phyloP scores from a whole-genome alignment of 148 eudicot genomes.

The Pouteria glomerata region DNA sequence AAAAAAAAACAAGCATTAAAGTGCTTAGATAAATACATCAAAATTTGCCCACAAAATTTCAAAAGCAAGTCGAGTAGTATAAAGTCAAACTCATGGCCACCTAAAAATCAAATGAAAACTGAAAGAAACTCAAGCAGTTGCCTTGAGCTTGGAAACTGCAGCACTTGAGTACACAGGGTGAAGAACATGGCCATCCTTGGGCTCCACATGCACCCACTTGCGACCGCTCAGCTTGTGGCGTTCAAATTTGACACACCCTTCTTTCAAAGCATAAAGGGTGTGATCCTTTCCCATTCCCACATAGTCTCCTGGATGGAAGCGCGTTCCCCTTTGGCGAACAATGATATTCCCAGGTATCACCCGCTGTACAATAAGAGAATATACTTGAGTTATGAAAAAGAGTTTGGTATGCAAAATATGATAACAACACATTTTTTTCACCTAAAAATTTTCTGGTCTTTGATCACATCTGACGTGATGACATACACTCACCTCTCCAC shows the following conservation, averaged over 20 bases:
- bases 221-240: constrained; percentile 69
- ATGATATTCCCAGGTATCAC: constrained; percentile 87
- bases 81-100: neutral
- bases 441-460: too few species aligned
- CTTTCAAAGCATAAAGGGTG: constrained; percentile 78
- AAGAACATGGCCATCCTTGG: constrained; percentile 71
- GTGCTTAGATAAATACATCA: too few species aligned
- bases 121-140: constrained; percentile 15
- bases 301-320: constrained; percentile 73
- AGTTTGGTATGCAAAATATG: neutral
- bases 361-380: constrained; percentile 34
- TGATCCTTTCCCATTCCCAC: constrained; percentile 94
- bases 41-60: neutral
- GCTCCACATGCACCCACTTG: constrained; percentile 88
- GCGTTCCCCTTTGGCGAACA: constrained; percentile 76
- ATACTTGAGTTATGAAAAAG: neutral
- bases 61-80: neutral
- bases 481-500: constrained; percentile 56
- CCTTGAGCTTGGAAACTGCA: constrained; percentile 20
- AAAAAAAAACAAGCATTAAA: too few species aligned
- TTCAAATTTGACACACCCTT: constrained; percentile 80
- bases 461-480: too few species aligned
- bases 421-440: neutral
- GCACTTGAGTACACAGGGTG: constrained; percentile 65
- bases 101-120: neutral